Evolutionary conservation across 1,139 yeast genomes (phyloP), one percentile per base, ranked within the genome.

Genomic region (Pichia inconspicua): DNA sequence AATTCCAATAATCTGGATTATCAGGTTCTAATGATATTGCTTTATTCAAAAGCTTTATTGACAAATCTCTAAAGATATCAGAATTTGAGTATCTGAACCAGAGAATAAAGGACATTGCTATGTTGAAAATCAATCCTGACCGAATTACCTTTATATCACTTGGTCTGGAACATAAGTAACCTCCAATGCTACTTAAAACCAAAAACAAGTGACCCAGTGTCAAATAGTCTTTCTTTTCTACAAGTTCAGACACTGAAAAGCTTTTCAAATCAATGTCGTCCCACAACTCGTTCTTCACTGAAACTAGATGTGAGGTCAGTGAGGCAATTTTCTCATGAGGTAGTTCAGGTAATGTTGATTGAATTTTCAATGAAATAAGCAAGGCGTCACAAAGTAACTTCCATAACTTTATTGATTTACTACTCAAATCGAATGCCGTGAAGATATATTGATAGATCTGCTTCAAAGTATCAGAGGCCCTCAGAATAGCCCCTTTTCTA

Each of bases 1-100:
- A 83, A 45, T 80, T 73, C 99, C 99, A 92, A 51, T 80, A 81
- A 32, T 76, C 80, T 1, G 84, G 71, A 54, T 84, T 84, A 51
- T 74, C 77, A 4, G 82, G 75, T 61, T 90, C 96, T 19, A 81
- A 66, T 49, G 77, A 79, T 47, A 90, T 80, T 0, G 96, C 82
- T 44, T 72, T 74, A 57, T 85, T 84, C 53, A 86, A 70, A 9
- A 74, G 66, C 25, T 64, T 68, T 15, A 86, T 73, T 0, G 96
- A 73, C 1, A 70, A 64, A 22, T 74, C 74, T 48, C 82, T 67
- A 49, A 50, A 51, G 2, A 11, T 14, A 10, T 42, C 48, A 10
- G n/a, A n/a, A 4, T 47, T 53, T 6, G 71, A 61, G n/a, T 66
- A 54, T 36, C 69, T 60, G 53, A 64, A 77, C 0, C 78, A 73